Evolutionary conservation across 2,329 filamentous ascomycete species (phyloP), one percentile per base, ranked within the genome.

Genomic region (Cytospora schulzeri): DNA sequence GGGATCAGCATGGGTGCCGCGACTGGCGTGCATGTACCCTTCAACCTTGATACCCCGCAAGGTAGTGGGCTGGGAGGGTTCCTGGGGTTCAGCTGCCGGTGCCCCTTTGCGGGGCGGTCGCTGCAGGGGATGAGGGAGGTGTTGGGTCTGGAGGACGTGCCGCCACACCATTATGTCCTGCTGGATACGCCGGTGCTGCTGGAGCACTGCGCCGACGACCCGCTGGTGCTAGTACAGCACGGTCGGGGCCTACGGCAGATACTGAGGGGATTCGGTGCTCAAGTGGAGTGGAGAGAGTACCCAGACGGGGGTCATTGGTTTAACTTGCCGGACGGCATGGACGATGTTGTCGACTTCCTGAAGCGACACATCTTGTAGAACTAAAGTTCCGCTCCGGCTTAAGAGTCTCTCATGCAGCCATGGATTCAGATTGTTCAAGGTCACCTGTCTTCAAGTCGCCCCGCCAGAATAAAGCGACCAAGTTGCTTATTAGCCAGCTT

Each of bases 201-300:
- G 3, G 74, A 80, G 57, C 80, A 83, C 66, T 81, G 78, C 59
- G 67, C 68, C 1, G 77, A 83, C 53, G 80, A 83, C 66, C 73
- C 76, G 1, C 65, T 79, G 7, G 76, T 83, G 0, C 68, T 74
- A 63, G 67, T 81, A 1, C 66, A 71, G 15, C 71, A 75, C 15
- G 80, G 80, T 0, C 68, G 74, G 11, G 60, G 68, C 3, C 61
- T 80, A 48, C 65, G 72, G 9, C 72, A 77, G 3, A 70, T 68
- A 0, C 67, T 82, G 48, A 48, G 62, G 1, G 65, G 65, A 1
- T 78, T 79, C 31, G 78, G 78, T 0, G 71, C 76, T 8, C 59
- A 72, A n/a, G 75, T 80, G 5, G 65, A 66, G 6, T 79, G 77
- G 75, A 76, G 70, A 22, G 74, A 78, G 64, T 82, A 81, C 64